phyloP scores from a whole-genome alignment of 2,329 filamentous ascomycete genomes.

The Pyrenophora tritici-repentis region DNA sequence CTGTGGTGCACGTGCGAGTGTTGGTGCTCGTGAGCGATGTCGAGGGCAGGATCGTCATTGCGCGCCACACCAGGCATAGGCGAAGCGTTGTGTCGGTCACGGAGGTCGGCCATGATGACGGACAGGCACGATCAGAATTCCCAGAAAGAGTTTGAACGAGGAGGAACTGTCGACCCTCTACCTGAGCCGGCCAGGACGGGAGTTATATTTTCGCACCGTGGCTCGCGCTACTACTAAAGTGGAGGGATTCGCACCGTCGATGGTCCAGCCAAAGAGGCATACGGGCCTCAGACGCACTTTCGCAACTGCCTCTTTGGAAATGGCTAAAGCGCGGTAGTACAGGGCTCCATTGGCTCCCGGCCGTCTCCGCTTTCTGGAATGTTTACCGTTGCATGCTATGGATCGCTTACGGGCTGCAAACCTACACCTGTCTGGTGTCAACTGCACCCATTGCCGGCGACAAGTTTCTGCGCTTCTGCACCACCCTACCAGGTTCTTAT shows the following conservation, averaged over 20 bases:
- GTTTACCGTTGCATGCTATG: conserved; percentile 16
- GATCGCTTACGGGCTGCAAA: conserved; percentile 29
- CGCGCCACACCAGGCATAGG: conserved; percentile 38
- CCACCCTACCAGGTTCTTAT: conserved; percentile 36
- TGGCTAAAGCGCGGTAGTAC: conserved; percentile 23
- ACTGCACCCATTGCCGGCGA: conserved; percentile 18
- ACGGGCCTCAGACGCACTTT: conserved; percentile 29
- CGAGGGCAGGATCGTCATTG: conserved; percentile 47
- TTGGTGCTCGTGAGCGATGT: conserved; percentile 45
- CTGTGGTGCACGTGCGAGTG: conserved; percentile 48
- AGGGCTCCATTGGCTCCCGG: conserved; percentile 37
- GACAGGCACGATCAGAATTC: conserved; percentile 38
- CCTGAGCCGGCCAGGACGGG: conserved; percentile 22
- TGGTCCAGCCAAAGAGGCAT: conserved; percentile 34
- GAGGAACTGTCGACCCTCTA: conserved; percentile 31
- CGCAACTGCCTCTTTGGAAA: conserved; percentile 45
- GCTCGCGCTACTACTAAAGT: conserved; percentile 34
- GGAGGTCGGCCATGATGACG: conserved; percentile 41
- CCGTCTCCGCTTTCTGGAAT: conserved; percentile 36
- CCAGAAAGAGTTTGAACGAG: conserved; percentile 26
- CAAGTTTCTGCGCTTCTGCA: conserved; percentile 25
- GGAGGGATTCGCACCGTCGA: conserved; percentile 31
- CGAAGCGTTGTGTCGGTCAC: conserved; percentile 41
- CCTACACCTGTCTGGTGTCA: conserved; percentile 22
- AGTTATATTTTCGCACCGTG: conserved; percentile 43